A percentile compares a stretch with the other conserved stretches of the same genome.
phyloP scores from a whole-genome alignment of 805 yeast species.

The Alloascoidea africana region DNA sequence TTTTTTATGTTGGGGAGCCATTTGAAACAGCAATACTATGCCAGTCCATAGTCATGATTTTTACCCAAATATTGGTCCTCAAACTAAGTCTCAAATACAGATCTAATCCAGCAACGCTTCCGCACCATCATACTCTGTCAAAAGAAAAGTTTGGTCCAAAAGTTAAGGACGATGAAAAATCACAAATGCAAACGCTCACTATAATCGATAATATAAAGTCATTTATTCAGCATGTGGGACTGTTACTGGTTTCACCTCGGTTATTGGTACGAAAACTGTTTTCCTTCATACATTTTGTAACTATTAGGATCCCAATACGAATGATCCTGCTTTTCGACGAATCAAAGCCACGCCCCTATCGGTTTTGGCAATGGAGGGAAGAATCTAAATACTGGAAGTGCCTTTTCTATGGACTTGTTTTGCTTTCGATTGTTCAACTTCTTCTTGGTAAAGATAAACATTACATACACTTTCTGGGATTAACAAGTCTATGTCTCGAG shows the following conservation, averaged over 20 bases:
- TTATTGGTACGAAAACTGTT: too few species aligned
- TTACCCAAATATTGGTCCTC: neutral
- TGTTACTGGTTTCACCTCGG: too few species aligned
- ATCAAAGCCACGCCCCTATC: neutral
- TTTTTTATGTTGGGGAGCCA: neutral
- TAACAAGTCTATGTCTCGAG: neutral
- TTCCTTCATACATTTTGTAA: neutral
- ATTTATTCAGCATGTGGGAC: neutral
- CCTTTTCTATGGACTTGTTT: neutral
- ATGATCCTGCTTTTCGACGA: neutral
- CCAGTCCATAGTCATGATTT: neutral
- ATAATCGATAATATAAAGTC: neutral
- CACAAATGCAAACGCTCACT: neutral
- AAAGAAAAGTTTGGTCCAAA: too few species aligned
- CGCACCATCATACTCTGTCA: neutral
- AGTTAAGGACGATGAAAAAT: neutral
- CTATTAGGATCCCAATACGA: neutral
- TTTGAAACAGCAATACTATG: neutral
- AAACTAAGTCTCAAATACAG: neutral
- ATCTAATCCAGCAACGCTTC: neutral
- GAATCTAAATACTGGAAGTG: neutral
- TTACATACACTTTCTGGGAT: neutral
- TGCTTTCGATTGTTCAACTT: neutral
- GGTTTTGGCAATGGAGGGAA: slow-evolving; percentile 1
- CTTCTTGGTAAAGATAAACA: neutral